These are phyloP conservation scores for Suhomyces atakaporum DNA, from an alignment of 1,139 yeast genomes.

Conservation along the genomic window DNA sequence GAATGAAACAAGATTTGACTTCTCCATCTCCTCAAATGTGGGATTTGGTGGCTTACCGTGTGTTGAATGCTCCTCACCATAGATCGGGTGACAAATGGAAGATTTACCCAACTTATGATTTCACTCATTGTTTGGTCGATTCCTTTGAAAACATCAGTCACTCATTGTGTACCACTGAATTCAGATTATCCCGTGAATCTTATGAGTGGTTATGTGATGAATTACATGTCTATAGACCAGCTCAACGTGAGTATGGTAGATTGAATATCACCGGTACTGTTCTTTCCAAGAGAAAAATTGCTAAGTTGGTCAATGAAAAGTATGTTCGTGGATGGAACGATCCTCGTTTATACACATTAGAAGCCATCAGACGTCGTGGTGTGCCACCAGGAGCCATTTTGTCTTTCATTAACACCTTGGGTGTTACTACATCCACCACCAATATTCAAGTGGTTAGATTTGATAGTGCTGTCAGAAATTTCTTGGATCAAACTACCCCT, in stretches of 20 bases:
- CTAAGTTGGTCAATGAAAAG: conserved; percentile 79
- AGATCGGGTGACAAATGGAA: conserved; percentile 97
- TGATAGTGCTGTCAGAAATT: conserved; percentile 85
- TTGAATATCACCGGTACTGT: conserved; percentile 93
- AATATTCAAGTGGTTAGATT: conserved; percentile 89
- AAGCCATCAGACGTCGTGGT: conserved; percentile 95
- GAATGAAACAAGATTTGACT: conserved; percentile 94
- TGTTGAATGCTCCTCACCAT: conserved; percentile 87
- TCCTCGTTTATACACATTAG: conserved; percentile 93
- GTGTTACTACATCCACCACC: conserved; percentile 92
- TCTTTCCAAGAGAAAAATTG: conserved; percentile 92
- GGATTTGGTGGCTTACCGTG: conserved; percentile 99
- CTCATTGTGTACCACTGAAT: conserved; percentile 94
- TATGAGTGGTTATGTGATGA: conserved; percentile 99
- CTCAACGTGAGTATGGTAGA: conserved; percentile 98
- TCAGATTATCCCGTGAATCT: conserved; percentile 86
- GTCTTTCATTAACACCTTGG: conserved; percentile 89
- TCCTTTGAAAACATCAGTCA: conserved; percentile 94
- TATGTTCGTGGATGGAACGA: conserved; percentile 98
- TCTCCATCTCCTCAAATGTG: conserved; percentile 99
- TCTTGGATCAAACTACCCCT: conserved; percentile 88
- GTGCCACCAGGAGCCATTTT: conserved; percentile 99
- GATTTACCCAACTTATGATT: conserved; percentile 97
- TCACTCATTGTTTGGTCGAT: conserved; percentile 98
- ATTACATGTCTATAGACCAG: conserved; percentile 93